These are phyloP conservation scores for Phytophthora constricta DNA, from an alignment of 352 stramenopile genomes.

Conservation along the genomic window DNA sequence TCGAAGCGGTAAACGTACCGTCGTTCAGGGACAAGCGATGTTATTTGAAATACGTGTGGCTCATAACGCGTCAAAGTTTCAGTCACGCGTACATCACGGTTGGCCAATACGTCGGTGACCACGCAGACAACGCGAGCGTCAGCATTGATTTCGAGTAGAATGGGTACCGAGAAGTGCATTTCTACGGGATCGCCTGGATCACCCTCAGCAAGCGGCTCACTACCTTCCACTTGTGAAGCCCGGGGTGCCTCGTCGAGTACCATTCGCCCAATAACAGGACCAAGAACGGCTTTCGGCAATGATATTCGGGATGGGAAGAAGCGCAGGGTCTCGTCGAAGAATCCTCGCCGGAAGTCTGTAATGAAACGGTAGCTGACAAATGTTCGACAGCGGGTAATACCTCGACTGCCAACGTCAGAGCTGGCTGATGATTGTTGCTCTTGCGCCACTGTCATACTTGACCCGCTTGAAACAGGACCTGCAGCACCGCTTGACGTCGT, in stretches of 20 bases:
- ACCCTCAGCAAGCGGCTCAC: slow-evolving; percentile 5
- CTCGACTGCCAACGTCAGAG: neutral
- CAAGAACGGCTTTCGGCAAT: slow-evolving; percentile 50
- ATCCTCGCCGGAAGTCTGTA: slow-evolving; percentile 59
- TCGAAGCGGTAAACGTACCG: slow-evolving; percentile 80
- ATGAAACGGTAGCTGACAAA: slow-evolving; percentile 66
- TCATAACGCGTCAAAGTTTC: slow-evolving; percentile 36
- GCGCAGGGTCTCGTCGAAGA: slow-evolving; percentile 57
- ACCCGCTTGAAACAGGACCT: neutral
- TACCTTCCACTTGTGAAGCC: neutral
- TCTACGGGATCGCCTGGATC: slow-evolving; percentile 23
- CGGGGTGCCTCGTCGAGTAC: slow-evolving; percentile 16
- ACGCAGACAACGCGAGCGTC: slow-evolving; percentile 60
- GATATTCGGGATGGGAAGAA: slow-evolving; percentile 53
- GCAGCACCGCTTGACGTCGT: slow-evolving; percentile 12
- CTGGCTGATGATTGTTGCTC: neutral
- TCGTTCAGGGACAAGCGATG: slow-evolving; percentile 51
- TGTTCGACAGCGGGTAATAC: slow-evolving; percentile 27
- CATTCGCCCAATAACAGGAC: slow-evolving; percentile 67
- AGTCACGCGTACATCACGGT: slow-evolving; percentile 50
- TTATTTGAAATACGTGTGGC: slow-evolving; percentile 58
- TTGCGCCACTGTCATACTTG: neutral
- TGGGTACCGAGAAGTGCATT: slow-evolving; percentile 39
- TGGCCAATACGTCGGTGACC: slow-evolving; percentile 66
- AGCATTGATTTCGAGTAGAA: slow-evolving; percentile 75